These are phyloP conservation scores for Triticum turgidum DNA, from an alignment of 176 grass and related monocot genomes.

Conservation along the genomic window DNA sequence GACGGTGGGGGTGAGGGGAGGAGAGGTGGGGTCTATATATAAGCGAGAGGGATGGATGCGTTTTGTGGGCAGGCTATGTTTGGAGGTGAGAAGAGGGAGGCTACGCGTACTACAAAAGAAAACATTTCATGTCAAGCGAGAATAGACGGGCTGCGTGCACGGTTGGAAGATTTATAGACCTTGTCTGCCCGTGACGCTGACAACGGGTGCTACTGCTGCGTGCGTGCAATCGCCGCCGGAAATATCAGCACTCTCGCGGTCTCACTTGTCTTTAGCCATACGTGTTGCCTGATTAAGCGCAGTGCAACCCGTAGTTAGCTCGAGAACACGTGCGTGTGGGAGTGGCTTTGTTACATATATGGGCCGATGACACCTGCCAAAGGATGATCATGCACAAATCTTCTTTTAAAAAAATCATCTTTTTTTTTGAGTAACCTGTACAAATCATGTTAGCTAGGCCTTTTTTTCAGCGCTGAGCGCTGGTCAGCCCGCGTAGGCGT, in stretches of 20 bases:
- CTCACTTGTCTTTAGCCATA: neutral
- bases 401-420: too few relatives aligned
- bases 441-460: too few relatives aligned
- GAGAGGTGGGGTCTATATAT: slow-evolving; percentile 40
- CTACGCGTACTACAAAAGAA: neutral
- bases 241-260: neutral
- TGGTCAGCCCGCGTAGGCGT: too few relatives aligned
- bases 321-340: too few relatives aligned
- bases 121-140: neutral
- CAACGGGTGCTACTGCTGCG: neutral
- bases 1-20: neutral
- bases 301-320: too few relatives aligned
- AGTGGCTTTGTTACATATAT: too few relatives aligned
- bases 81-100: neutral
- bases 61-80: slow-evolving; percentile 25
- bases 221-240: neutral
- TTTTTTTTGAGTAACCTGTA: neutral
- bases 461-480: too few relatives aligned
- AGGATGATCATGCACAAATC: neutral
- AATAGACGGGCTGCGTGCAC: slow-evolving; percentile 11
- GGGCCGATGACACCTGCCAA: neutral
- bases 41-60: neutral
- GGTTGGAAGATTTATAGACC: neutral
- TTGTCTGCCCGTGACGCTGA: slow-evolving; percentile 19
- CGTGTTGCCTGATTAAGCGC: neutral